Percentiles rank a stretch among this genome's conserved stretches.
Conservation (phyloP, 106 monocot genomes). For the Dendrobium huoshanense region DNA sequence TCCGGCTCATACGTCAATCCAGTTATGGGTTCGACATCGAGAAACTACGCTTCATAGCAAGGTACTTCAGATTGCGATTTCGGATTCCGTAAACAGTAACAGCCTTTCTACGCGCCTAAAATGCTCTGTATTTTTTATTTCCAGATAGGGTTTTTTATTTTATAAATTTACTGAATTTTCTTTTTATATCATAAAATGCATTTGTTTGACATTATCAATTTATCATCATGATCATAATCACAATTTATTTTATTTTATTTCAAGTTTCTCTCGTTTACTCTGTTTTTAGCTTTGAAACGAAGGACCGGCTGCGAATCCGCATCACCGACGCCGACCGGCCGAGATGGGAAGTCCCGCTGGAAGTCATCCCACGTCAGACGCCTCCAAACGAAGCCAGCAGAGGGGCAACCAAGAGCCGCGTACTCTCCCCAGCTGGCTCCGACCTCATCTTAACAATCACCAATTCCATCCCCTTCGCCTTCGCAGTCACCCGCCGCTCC, state of each 20-base stretch:
- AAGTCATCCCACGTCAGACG: slow-evolving; percentile 24
- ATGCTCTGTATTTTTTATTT: neutral
- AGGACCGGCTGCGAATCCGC: slow-evolving; percentile 36
- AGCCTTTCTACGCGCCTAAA: neutral
- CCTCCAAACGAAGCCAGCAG: neutral
- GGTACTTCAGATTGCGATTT: slow-evolving; percentile 7
- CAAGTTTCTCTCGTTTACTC: neutral
- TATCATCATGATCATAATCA: too few species aligned
- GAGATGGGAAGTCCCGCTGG: slow-evolving; percentile 50
- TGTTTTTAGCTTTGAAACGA: slow-evolving; percentile 43
- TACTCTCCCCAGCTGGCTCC: slow-evolving; percentile 20
- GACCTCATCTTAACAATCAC: slow-evolving; percentile 44
- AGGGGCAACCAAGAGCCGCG: neutral
- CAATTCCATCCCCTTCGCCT: slow-evolving; percentile 20
- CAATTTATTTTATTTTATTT: neutral
- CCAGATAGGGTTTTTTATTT: too few species aligned
- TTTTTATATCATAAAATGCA: too few species aligned
- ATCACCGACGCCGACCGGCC: slow-evolving; percentile 37
- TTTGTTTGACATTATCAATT: too few species aligned
- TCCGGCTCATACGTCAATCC: slow-evolving; percentile 19
- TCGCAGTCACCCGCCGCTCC: slow-evolving; percentile 45
- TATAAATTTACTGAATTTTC: too few species aligned
- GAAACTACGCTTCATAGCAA: slow-evolving; percentile 34
- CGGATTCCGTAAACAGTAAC: neutral
- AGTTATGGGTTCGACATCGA: slow-evolving; percentile 39